These are phyloP conservation scores for Phycomyces blakesleeanus DNA, from an alignment of 192 early-diverging fungal species.

Conservation along the genomic window DNA sequence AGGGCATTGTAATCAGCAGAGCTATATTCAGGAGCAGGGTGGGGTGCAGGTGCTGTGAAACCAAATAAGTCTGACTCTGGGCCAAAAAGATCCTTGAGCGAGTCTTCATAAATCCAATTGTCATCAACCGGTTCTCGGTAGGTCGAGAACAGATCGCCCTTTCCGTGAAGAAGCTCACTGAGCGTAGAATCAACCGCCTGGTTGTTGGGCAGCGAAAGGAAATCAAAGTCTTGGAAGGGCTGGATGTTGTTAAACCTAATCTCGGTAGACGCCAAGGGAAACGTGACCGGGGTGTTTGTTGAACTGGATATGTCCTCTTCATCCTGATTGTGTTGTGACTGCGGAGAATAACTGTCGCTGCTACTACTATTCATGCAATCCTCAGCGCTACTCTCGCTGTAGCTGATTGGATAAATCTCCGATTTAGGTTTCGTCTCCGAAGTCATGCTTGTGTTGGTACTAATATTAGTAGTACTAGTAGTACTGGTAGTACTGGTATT, in stretches of 20 bases:
- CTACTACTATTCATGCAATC: constrained; percentile 6
- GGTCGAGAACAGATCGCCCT: constrained; percentile 20
- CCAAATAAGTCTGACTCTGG: constrained; percentile 11
- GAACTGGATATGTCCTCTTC: constrained; percentile 13
- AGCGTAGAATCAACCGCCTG: neutral
- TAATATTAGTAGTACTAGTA: too few species aligned
- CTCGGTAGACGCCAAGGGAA: neutral
- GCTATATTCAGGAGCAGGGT: neutral
- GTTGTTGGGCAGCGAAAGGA: neutral
- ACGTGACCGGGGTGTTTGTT: neutral
- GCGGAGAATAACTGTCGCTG: constrained; percentile 2
- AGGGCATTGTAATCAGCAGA: neutral
- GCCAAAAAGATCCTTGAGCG: constrained; percentile 11
- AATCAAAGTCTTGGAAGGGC: neutral
- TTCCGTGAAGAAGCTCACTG: constrained; percentile 19
- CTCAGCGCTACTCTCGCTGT: neutral
- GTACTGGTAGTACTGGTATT: too few species aligned
- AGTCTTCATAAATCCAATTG: constrained; percentile 12
- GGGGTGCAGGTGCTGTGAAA: neutral
- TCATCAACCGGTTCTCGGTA: constrained; percentile 15
- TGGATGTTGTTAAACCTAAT: constrained; percentile 6
- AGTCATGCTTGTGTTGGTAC: too few species aligned
- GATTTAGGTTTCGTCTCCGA: too few species aligned
- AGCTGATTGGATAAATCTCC: constrained; percentile 43
- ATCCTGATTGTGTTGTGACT: constrained; percentile 2